Percentiles rank a stretch among this genome's conserved stretches.
These are phyloP conservation scores for Tulasnella sp. DNA, from an alignment of 768 basidiomycete species.

Conservation along the genomic window DNA sequence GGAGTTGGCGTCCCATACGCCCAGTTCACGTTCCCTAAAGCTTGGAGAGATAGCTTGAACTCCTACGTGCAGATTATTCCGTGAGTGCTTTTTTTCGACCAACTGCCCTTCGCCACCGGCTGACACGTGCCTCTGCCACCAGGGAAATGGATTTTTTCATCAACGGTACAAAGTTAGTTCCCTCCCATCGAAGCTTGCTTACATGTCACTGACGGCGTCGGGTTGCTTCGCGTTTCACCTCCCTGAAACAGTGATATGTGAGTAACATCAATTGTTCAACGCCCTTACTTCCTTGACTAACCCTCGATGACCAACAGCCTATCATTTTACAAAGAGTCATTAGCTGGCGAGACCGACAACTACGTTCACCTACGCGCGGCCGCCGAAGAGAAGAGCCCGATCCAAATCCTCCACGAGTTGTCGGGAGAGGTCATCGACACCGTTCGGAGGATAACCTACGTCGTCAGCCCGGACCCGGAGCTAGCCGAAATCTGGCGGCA, in stretches of 20 bases:
- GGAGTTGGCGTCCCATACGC: conserved; percentile 9
- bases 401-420: conserved; percentile 7
- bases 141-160: conserved; percentile 21
- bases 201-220: not conserved
- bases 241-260: conserved; percentile 18
- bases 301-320: conserved; percentile 1
- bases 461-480: conserved; percentile 21
- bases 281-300: not conserved
- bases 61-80: conserved; percentile 22
- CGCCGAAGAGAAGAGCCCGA: conserved; percentile 11
- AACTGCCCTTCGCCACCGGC: not conserved
- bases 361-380: conserved; percentile 17
- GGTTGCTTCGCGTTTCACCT: not conserved
- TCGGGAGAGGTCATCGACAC: conserved; percentile 1
- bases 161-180: conserved; percentile 12
- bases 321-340: conserved; percentile 21
- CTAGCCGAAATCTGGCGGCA: conserved; percentile 5
- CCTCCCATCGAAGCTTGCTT: not conserved
- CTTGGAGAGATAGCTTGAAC: not conserved
- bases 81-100: not conserved
- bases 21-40: conserved; percentile 14
- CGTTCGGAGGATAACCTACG: not conserved
- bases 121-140: not conserved
- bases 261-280: not conserved
- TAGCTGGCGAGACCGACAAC: conserved; percentile 20